phyloP scores from a whole-genome alignment of 176 grass and related monocot genomes.

The Bothriochloa decipiens region DNA sequence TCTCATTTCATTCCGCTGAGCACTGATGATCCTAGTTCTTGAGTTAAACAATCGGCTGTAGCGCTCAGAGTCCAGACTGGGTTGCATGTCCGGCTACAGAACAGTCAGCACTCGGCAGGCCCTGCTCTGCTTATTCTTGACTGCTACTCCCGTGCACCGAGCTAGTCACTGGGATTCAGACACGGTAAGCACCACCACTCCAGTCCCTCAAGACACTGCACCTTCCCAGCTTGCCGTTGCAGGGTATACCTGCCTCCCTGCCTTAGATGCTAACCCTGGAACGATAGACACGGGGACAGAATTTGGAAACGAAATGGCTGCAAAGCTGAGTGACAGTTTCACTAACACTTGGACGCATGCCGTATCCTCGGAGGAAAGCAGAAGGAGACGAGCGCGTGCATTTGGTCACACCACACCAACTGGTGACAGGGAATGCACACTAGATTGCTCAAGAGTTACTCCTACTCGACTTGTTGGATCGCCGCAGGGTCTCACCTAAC shows the following conservation, averaged over 20 bases:
- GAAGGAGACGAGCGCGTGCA: not conserved
- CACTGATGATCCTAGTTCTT: not conserved
- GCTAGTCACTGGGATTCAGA: not conserved
- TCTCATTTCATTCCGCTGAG: not conserved
- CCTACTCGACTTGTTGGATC: conserved; percentile 42
- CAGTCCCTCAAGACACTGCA: conserved; percentile 1
- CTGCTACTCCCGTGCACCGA: conserved; percentile 28
- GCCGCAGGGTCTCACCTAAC: conserved; percentile 1
- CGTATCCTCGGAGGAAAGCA: not conserved
- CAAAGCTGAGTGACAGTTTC: not conserved
- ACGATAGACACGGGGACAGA: not conserved
- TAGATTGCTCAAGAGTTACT: conserved; percentile 55
- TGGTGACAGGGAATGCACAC: conserved; percentile 5
- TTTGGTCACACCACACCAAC: conserved; percentile 30
- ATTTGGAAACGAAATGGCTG: not conserved
- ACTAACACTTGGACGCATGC: not conserved
- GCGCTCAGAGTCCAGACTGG: not conserved
- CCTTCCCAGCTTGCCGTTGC: not conserved
- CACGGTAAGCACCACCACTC: not conserved
- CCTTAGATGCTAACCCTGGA: conserved; percentile 19
- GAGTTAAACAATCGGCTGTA: not conserved
- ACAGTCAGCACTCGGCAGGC: no score
- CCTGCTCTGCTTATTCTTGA: conserved; percentile 26
- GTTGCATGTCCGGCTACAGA: not conserved
- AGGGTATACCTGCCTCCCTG: not conserved